A percentile compares a stretch with the other conserved stretches of the same genome.
Conservation (phyloP, 2,329 filamentous ascomycete species). For the Apiospora saccharicola region DNA sequence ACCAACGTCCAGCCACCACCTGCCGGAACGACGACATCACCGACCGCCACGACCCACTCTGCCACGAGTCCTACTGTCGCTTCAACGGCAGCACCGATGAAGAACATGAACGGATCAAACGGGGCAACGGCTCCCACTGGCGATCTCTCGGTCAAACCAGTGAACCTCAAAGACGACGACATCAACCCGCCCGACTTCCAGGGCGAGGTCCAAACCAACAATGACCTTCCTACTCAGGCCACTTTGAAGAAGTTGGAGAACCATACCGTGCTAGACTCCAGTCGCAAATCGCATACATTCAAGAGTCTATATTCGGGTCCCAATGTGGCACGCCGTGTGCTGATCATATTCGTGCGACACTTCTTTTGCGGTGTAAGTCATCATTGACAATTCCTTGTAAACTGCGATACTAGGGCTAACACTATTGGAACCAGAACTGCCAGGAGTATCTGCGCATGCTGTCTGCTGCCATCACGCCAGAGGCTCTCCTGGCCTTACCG, state of each 20-base stretch:
- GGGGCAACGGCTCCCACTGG: background rate
- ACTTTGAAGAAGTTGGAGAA: constrained; percentile 60
- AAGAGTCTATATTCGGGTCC: constrained; percentile 66
- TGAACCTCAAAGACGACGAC: constrained; percentile 42
- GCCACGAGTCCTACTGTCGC: background rate
- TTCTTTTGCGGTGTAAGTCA: constrained; percentile 79
- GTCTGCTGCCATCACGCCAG: constrained; percentile 62
- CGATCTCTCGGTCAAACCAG: background rate
- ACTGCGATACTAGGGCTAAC: background rate
- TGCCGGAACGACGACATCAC: background rate
- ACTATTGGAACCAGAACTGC: constrained; percentile 63
- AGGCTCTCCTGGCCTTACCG: constrained; percentile 57
- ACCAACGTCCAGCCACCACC: background rate
- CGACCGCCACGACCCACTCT: constrained; percentile 1
- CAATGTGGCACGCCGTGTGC: constrained; percentile 62
- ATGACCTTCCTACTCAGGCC: constrained; percentile 60
- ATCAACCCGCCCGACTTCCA: constrained; percentile 60
- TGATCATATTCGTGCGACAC: constrained; percentile 79
- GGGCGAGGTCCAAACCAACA: constrained; percentile 62
- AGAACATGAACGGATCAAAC: background rate
- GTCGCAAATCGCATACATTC: constrained; percentile 68
- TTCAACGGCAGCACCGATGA: background rate
- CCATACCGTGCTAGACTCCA: constrained; percentile 66
- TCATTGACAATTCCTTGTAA: constrained; percentile 1
- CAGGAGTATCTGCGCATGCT: constrained; percentile 76